Percentiles rank a stretch among this genome's conserved stretches.
phyloP scores from a whole-genome alignment of 108 stramenopile genomes.

The Cylindrotheca fusiformis region DNA sequence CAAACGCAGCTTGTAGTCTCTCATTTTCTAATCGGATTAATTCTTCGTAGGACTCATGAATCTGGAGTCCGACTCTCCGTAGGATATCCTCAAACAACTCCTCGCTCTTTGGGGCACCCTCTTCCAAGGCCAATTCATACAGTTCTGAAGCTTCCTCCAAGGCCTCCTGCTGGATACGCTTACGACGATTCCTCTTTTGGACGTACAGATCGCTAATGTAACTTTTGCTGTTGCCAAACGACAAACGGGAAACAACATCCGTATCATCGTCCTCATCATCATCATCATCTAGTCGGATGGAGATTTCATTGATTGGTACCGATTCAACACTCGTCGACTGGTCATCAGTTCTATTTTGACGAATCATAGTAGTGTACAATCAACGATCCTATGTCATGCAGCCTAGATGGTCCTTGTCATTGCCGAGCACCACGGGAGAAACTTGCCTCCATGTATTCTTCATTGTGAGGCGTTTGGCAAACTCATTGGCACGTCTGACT shows the following conservation, averaged over 20 bases:
- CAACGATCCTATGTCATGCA: background rate
- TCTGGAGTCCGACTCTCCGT: background rate
- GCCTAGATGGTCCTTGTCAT: background rate
- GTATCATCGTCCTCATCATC: constrained; percentile 8
- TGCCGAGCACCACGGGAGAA: too few relatives aligned
- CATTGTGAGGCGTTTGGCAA: too few relatives aligned
- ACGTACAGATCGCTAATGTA: constrained; percentile 28
- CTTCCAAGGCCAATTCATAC: constrained; percentile 17
- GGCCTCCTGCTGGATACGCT: constrained; percentile 26
- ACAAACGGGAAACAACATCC: constrained; percentile 11
- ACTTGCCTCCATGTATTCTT: too few relatives aligned
- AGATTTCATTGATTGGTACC: background rate
- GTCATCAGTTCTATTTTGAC: background rate
- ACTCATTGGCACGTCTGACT: too few relatives aligned
- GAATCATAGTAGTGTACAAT: background rate
- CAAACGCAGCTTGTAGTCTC: constrained; percentile 9
- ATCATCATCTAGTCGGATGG: background rate
- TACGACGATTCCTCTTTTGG: constrained; percentile 18
- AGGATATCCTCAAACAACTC: constrained; percentile 11
- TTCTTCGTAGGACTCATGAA: constrained; percentile 13
- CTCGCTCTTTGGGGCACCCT: constrained; percentile 10
- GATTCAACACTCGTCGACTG: background rate
- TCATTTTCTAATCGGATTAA: constrained; percentile 13
- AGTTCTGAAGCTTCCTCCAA: constrained; percentile 28
- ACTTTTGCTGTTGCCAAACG: constrained; percentile 4